Evolutionary conservation across 768 basidiomycete genomes (phyloP).

Genomic region (Albatrellus ellisii): DNA sequence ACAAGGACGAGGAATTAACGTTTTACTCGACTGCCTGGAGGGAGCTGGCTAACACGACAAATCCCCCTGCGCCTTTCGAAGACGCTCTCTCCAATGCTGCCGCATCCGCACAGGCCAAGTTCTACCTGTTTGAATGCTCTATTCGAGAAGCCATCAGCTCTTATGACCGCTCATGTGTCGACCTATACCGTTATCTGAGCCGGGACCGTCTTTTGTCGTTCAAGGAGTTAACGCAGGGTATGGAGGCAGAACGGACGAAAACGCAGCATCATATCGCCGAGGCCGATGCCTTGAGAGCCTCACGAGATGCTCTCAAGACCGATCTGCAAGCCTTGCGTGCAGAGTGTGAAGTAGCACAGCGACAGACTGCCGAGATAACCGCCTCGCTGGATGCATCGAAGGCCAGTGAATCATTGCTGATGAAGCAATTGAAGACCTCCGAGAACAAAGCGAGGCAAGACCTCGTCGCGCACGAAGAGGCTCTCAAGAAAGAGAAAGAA

Average conservation of each 20-base stretch:
- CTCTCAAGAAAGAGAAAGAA: conserved; percentile 21
- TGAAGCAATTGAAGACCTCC: conserved; percentile 16
- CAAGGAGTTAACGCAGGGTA: conserved; percentile 11
- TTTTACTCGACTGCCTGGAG: conserved; percentile 7
- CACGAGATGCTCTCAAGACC: conserved; percentile 28
- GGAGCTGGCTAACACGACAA: conserved; percentile 1
- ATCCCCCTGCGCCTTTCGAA: too few species aligned
- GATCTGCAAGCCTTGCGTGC: conserved; percentile 23
- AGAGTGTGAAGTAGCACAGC: conserved; percentile 13
- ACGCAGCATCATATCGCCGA: conserved; percentile 20
- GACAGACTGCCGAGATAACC: conserved; percentile 14
- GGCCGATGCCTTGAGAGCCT: conserved; percentile 26
- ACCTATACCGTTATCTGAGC: not conserved
- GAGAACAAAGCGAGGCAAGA: conserved; percentile 21
- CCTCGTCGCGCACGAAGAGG: conserved; percentile 18
- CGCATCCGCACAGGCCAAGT: not conserved
- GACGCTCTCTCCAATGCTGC: not conserved
- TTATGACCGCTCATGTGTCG: not conserved
- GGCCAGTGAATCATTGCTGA: conserved; percentile 16
- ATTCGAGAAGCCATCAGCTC: not conserved
- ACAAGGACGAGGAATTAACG: conserved; percentile 13
- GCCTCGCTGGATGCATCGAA: conserved; percentile 13
- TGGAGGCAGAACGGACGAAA: conserved; percentile 9
- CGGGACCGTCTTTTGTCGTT: conserved; percentile 5
- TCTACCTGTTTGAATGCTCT: conserved; percentile 1